These are phyloP conservation scores for Kwoniella dendrophila DNA, from an alignment of 768 basidiomycete genomes.

Conservation along the genomic window DNA sequence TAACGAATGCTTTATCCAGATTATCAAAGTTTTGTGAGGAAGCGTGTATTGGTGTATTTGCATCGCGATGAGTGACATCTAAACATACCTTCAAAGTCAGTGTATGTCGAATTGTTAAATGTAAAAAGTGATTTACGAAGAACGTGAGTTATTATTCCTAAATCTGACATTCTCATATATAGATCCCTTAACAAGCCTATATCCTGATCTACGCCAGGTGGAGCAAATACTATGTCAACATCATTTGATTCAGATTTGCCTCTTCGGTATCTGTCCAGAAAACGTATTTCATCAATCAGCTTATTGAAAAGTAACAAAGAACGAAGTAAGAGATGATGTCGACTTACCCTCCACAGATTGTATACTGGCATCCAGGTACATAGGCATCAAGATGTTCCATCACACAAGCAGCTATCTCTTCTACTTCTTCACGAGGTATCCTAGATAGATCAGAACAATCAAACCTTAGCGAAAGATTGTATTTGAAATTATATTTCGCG, in stretches of 20 bases:
- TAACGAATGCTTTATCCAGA: conserved; percentile 80
- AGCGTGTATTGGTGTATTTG: conserved; percentile 26
- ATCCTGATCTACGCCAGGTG: conserved; percentile 63
- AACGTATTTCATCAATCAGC: background rate
- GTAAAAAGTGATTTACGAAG: conserved; percentile 66
- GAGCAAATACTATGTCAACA: conserved; percentile 85
- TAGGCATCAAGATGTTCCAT: conserved; percentile 68
- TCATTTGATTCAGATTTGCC: conserved; percentile 82
- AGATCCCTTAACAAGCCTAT: conserved; percentile 68
- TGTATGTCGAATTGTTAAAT: background rate
- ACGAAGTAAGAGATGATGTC: background rate
- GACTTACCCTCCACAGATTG: conserved; percentile 78
- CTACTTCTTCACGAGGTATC: conserved; percentile 75
- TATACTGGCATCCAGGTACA: conserved; percentile 69
- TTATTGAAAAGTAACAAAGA: background rate
- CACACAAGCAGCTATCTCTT: conserved; percentile 71
- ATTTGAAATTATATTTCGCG: no score
- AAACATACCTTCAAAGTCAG: conserved; percentile 56
- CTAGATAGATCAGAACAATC: no score
- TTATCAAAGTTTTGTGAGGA: conserved; percentile 68
- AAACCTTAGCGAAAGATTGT: no score
- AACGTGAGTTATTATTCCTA: conserved; percentile 74
- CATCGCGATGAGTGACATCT: conserved; percentile 58
- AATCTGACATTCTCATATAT: conserved; percentile 55
- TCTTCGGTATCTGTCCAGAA: conserved; percentile 68